Percentiles rank a stretch among this genome's conserved stretches.
phyloP scores from a whole-genome alignment of 345 rosid species.

The Eucalyptus pumila region DNA sequence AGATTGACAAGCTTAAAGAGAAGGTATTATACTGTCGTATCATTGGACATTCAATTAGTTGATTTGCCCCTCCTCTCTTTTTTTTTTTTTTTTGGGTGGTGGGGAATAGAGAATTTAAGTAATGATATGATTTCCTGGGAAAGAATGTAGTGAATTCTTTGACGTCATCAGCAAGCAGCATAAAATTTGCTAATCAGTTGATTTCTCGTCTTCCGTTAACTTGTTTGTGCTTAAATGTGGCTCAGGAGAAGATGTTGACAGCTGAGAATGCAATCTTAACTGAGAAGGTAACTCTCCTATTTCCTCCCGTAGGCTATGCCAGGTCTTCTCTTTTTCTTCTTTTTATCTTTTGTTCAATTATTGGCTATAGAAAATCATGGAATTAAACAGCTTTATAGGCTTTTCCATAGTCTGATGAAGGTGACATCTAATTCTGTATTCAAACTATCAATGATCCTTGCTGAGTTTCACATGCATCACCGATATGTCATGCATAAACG shows the following conservation, averaged over 20 bases:
- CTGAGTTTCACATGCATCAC: not conserved
- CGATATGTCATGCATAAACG: not conserved
- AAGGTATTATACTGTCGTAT: conserved; percentile 25
- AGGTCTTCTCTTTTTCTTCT: not conserved
- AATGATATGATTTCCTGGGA: not conserved
- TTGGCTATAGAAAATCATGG: not conserved
- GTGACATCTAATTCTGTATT: not conserved
- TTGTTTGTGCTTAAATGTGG: not conserved
- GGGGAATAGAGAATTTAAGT: not conserved
- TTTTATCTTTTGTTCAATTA: not conserved
- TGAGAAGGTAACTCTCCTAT: conserved; percentile 26
- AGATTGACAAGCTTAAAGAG: conserved; percentile 47
- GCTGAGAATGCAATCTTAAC: conserved; percentile 50
- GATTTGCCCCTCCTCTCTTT: not conserved
- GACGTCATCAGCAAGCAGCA: not conserved
- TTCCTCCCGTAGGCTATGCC: not conserved
- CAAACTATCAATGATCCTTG: not conserved
- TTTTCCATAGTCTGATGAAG: not conserved
- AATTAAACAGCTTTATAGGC: not conserved
- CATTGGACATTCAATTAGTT: not conserved
- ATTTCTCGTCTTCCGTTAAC: not conserved
- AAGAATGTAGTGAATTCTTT: not conserved
- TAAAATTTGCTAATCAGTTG: not conserved
- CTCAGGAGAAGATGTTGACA: conserved; percentile 42
- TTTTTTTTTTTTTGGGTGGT: not conserved